Evolutionary conservation across 2,329 filamentous ascomycete species (phyloP), one percentile per base, ranked within the genome.

Genomic region (Neodidymelliopsis sp.): DNA sequence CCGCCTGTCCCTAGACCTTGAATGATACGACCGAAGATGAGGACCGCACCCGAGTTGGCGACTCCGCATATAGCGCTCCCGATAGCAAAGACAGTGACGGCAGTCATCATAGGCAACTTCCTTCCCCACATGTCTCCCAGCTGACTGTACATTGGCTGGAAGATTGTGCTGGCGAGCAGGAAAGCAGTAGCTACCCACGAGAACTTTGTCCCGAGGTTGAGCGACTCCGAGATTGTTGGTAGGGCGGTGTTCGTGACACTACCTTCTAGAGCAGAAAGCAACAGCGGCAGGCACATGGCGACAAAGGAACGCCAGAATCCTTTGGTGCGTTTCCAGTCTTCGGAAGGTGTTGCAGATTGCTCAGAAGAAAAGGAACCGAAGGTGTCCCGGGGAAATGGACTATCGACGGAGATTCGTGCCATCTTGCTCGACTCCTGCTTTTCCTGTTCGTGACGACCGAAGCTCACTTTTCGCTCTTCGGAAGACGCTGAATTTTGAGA

Each of bases 11-110:
- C 80, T 2, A 80, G 59, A 0, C 84, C 84, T 46, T 86, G 82
- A 1, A 86, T 64, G 0, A 75, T 75, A 0, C 83, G 75, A n/a
- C 81, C 81, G 52, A 73, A 75, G 11, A 87, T 82, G 2, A 88
- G 69, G 60, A 78, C 77, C 0, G 55, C 60, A 1, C 69, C 71
- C 6, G 56, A 76, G 0, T 59, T 71, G 0, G 83, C 78, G 0
- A 75, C 76, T 0, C 81, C 83, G 30, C 72, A 76, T 3, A 86
- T 70, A 0, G 75, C 79, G 45, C 81, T 82, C 0, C 83, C 83
- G 0, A 84, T 56, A 0, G 71, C 72, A 49, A 84, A 84, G 1
- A 81, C 51, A 9, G 65, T 69, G 1, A 82, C 73, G 2, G 77
- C 60, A 4, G 53, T 20, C 27, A 71, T 65, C 56, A 66, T 67